Base-by-base conservation (phyloP, 805 yeast species). In the Kurtzmaniella fragi region DNA sequence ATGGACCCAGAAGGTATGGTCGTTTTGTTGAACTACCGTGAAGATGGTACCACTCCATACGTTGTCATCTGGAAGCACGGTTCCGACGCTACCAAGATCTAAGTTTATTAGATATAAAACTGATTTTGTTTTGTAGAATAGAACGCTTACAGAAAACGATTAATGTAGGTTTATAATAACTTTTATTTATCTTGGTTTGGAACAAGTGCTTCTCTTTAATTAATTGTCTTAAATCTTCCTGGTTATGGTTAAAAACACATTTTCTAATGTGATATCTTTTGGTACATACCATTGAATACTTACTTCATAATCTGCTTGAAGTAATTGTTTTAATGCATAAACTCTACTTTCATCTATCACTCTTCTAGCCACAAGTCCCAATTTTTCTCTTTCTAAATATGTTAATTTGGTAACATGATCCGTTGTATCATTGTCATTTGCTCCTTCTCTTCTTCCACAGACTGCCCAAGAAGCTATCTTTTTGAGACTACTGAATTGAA, bases 1-100 rank as follows among this genome's bases (percentile, higher is more conserved):
- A 93, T 93, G 99, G 97, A 93, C 82, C 99, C 99, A 70, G 99
- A 93, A 73, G 99, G 84, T 57, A 93, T 93, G 99, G 74, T 93
- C 64, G 88, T 89, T 56, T 81, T 93, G 70, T 85, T 93, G 73
- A 93, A 93, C 95, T 93, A 91, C 89, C 95, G 99, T 77, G 99
- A 93, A 78, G 98, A 93, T 68, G 99, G 99, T 78, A 77, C 82
- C 59, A 93, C 99, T 57, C 99, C 99, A 65, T 93, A 67, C 76
- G 93, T 91, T 62, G 88, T 90, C 53, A 82, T 90, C 84, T 93
- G 99, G 99, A 93, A 91, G 78, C 99, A 93, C 75, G 99, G 99
- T 80, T 82, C 86, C 56, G 75, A 67, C 59, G 87, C 80, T 69
- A 80, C 77, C 71, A 93, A 93, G 84, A 78, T 91, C 78, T 91